Conservation (phyloP, 345 rosid genomes). For the Eucalyptus curtisii region DNA sequence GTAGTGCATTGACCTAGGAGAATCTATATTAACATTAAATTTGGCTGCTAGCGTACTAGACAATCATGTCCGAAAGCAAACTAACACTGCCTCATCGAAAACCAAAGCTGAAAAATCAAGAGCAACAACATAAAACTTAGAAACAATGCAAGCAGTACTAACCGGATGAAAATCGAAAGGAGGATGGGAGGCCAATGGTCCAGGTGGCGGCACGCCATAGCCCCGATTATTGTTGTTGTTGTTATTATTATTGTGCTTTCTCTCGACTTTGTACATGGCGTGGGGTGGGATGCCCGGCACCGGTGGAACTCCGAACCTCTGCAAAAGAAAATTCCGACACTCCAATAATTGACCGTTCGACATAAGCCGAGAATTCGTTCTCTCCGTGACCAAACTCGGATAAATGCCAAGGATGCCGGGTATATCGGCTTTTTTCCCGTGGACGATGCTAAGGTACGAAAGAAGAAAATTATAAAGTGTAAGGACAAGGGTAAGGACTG, state of each 20-base stretch:
- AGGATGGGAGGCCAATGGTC: slow-evolving; percentile 20
- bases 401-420: neutral
- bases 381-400: neutral
- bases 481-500: neutral
- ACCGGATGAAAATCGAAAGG: slow-evolving; percentile 68
- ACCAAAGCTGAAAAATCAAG: neutral
- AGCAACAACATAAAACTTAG: neutral
- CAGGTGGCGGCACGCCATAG: slow-evolving; percentile 29
- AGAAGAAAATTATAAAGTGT: neutral
- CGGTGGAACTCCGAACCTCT: slow-evolving; percentile 49
- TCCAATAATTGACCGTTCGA: neutral
- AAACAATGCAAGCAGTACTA: neutral
- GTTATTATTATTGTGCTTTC: neutral
- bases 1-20: neutral
- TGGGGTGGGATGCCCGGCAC: slow-evolving; percentile 48
- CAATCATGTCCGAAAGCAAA: neutral
- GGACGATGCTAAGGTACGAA: neutral
- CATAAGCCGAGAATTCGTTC: neutral
- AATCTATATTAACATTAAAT: neutral
- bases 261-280: slow-evolving; percentile 32
- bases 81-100: neutral
- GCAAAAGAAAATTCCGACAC: neutral
- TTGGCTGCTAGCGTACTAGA: neutral
- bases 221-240: neutral
- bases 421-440: neutral